Percentiles rank a stretch among this genome's conserved stretches.
Conservation (phyloP, 495 filamentous ascomycete genomes). For the Cudoniella acicularis region DNA sequence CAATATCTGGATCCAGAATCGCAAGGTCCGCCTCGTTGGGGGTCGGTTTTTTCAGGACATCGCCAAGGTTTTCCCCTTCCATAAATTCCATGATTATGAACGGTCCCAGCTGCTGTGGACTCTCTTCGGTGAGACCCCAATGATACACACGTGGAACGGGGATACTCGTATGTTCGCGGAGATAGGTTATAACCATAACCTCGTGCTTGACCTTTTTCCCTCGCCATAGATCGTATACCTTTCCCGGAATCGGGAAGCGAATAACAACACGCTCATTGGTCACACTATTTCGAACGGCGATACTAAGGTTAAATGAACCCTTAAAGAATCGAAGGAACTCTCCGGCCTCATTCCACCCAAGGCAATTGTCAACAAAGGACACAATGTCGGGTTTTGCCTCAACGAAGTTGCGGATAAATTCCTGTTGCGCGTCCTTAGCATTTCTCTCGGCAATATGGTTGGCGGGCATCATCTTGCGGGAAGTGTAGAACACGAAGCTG, state of each 20-base stretch:
- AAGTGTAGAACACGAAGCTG: no score
- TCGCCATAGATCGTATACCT: slow-evolving; percentile 18
- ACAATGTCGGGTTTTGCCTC: slow-evolving; percentile 28
- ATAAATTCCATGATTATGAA: no score
- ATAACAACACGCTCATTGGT: slow-evolving; percentile 18
- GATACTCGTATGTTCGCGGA: slow-evolving; percentile 37
- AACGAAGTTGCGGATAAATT: slow-evolving; percentile 21
- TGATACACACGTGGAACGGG: slow-evolving; percentile 34
- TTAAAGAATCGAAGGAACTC: slow-evolving; percentile 28
- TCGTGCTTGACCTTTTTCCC: slow-evolving; percentile 44
- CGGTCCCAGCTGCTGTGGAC: slow-evolving; percentile 35
- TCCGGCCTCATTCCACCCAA: slow-evolving; percentile 16
- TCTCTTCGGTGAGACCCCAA: slow-evolving; percentile 37
- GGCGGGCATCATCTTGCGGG: no score
- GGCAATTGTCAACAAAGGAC: slow-evolving; percentile 25
- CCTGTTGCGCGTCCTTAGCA: no score
- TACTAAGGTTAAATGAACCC: slow-evolving; percentile 32
- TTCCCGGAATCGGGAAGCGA: slow-evolving; percentile 24
- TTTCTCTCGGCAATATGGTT: no score
- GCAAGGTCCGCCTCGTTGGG: no score
- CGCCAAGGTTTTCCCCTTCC: no score
- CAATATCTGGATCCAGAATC: no score
- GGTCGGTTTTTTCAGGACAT: no score
- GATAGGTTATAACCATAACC: slow-evolving; percentile 32
- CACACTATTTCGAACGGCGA: slow-evolving; percentile 20